Evolutionary conservation across 805 yeast genomes (phyloP), one percentile per base, ranked within the genome.

Genomic region (Torulaspora gathmanii): DNA sequence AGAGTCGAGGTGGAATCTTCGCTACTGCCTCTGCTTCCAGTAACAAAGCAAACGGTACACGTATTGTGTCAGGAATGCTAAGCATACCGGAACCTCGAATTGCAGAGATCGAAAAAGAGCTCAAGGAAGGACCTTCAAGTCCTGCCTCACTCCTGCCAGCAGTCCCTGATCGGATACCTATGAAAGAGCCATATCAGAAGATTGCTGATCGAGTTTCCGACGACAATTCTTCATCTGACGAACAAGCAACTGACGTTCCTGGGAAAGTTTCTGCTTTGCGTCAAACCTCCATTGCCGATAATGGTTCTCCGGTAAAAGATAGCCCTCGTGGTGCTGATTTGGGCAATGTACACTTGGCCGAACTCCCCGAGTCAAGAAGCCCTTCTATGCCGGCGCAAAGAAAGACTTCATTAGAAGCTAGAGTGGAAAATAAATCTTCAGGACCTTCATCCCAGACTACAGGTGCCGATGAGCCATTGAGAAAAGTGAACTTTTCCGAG

Each of bases 61-160:
- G 75, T 56, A 69, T 70, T 37, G 67, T 72, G 1, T 70, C 74
- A 1, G 75, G 75, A 11, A 70, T 69, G 70, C 54, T 71, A 17
- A 57, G 69, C 11, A 70, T 68, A 19, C 75, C 75, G 2, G 74
- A 70, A 49, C 74, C 74, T 16, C 68, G 63, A 51, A 55, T 70
- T 42, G 60, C 68, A 16, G 74, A 69, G 44, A 64, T 70, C 9
- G 72, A 67, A 46, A 68, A 63, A 34, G 64, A 63, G 33, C 55
- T 70, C 13, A 55, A 60, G 19, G 70, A 69, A 40, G 73, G 72
- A 11, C 67, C 65, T 12, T 62, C 72, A 49, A 59, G 72, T 41
- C 69, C 70, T 7, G 55, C 67, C 3, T 55, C 64, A 1, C 17
- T 61, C 9, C 39, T 65, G 27, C 70, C 70, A 8, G 54, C 63